Evolutionary conservation across 352 stramenopile genomes (phyloP), one percentile per base, ranked within the genome.

Genomic region (Globisporangium emineosum): DNA sequence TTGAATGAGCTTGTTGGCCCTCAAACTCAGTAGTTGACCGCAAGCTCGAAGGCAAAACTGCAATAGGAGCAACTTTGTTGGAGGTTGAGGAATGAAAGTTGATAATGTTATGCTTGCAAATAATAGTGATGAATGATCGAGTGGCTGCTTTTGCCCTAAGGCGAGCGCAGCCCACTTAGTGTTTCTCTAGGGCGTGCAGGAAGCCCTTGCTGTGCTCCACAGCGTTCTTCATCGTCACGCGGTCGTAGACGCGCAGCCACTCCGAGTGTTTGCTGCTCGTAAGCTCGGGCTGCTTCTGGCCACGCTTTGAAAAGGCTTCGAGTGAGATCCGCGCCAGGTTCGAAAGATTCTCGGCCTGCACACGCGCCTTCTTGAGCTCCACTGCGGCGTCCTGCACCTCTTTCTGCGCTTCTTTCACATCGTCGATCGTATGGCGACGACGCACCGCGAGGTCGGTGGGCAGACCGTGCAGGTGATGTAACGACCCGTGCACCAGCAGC

Each of bases 391-490:
- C 73, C 0, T 81, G 76, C 4, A 91, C 78, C 23, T 90, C 77
- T 32, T 90, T 92, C 56, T 93, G 79, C 0, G 81, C 83, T 7
- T 82, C 76, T 51, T 91, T 88, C 23, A 91, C 83, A 27, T 93
- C 84, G 54, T 93, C 86, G 58, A 88, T 85, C 25, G 86, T 92
- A 62, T 93, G 86, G 30, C 86, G 86, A 63, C 85, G 83, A 10
- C 86, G 86, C 29, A 85, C 69, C 8, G 62, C 68, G 10, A 91
- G 68, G 21, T 94, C 81, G 2, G 67, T 79, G 0, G 78, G 70
- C n/a, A 88, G 56, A 17, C 57, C 53, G 21, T 87, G 43, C 29
- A 70, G 45, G 21, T 60, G 47, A 33, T 68, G 65, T 23, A 57
- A 57, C 13, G 50, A 33, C 5, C 32, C 32, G 35, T 62, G 57